Percentiles rank a stretch among this genome's conserved stretches.
phyloP scores from a whole-genome alignment of 805 yeast genomes.

The Metschnikowia lachancei region DNA sequence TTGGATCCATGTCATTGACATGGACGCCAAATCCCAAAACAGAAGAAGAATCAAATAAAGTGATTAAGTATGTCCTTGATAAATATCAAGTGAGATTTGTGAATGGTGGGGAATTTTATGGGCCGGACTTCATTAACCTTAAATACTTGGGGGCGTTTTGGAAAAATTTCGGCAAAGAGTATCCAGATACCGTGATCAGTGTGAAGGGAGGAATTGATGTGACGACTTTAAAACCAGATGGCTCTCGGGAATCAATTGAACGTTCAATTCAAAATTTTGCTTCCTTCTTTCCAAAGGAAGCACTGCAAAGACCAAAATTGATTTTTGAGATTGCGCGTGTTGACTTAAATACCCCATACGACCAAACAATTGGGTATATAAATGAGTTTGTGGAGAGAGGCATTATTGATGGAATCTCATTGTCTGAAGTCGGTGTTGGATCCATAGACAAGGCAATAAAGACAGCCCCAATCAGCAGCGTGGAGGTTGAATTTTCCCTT shows the following conservation, averaged over 20 bases:
- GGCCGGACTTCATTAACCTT: slow-evolving; percentile 52
- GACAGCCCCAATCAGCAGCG: slow-evolving; percentile 58
- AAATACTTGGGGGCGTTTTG: slow-evolving; percentile 57
- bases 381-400: slow-evolving; percentile 62
- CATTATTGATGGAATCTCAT: slow-evolving; percentile 63
- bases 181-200: slow-evolving; percentile 52
- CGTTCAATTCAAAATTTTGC: slow-evolving; percentile 47
- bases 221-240: slow-evolving; percentile 44
- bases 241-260: slow-evolving; percentile 46
- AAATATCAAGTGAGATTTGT: slow-evolving; percentile 54
- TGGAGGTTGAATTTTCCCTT: slow-evolving; percentile 78
- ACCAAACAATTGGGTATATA: slow-evolving; percentile 55
- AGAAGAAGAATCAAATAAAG: slow-evolving; percentile 49
- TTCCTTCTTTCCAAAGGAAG: slow-evolving; percentile 28
- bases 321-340: slow-evolving; percentile 71
- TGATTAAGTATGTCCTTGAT: slow-evolving; percentile 41
- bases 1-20: slow-evolving; percentile 81
- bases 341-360: slow-evolving; percentile 54
- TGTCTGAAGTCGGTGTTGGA: slow-evolving; percentile 67
- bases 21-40: slow-evolving; percentile 61
- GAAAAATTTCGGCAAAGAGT: slow-evolving; percentile 53
- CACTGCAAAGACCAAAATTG: slow-evolving; percentile 32
- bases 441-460: slow-evolving; percentile 59
- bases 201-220: slow-evolving; percentile 64
- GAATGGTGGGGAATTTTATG: slow-evolving; percentile 82